These are phyloP conservation scores for Coniochaeta pulveracea DNA, from an alignment of 2,329 filamentous ascomycete genomes.

Conservation along the genomic window DNA sequence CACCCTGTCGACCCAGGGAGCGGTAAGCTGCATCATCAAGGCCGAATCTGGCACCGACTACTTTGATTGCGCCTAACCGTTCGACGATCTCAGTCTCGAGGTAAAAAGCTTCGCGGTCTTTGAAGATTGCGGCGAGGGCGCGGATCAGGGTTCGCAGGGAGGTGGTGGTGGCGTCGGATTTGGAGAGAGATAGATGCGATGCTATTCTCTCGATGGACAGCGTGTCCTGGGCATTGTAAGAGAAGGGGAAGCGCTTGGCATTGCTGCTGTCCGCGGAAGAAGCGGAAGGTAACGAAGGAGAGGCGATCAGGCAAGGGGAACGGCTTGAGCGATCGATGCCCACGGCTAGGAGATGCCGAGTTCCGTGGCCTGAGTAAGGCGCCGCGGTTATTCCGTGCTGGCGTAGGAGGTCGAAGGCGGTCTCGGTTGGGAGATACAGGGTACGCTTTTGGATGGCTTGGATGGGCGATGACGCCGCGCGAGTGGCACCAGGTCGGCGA, in stretches of 20 bases:
- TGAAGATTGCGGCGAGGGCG: slow-evolving; percentile 39
- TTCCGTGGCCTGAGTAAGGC: slow-evolving; percentile 20
- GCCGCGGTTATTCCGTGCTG: slow-evolving; percentile 32
- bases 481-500: not conserved
- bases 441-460: slow-evolving; percentile 30
- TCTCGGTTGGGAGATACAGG: slow-evolving; percentile 42
- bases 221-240: slow-evolving; percentile 32
- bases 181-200: slow-evolving; percentile 41
- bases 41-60: slow-evolving; percentile 28
- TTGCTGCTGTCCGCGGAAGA: slow-evolving; percentile 22
- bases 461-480: not conserved
- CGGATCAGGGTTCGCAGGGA: slow-evolving; percentile 37
- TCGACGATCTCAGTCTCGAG: slow-evolving; percentile 26
- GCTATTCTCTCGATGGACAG: slow-evolving; percentile 28
- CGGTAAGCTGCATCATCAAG: slow-evolving; percentile 34
- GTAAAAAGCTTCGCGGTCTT: slow-evolving; percentile 31
- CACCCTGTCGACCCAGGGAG: slow-evolving; percentile 23
- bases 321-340: slow-evolving; percentile 52
- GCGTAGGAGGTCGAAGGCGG: slow-evolving; percentile 44
- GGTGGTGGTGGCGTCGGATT: slow-evolving; percentile 31
- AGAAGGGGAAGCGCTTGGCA: slow-evolving; percentile 48
- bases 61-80: slow-evolving; percentile 10
- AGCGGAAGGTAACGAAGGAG: slow-evolving; percentile 38
- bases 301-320: slow-evolving; percentile 52
- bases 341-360: slow-evolving; percentile 45